A percentile compares a stretch with the other conserved stretches of the same genome.
phyloP scores from a whole-genome alignment of 768 basidiomycete genomes.

The Pleurotus pulmonarius region DNA sequence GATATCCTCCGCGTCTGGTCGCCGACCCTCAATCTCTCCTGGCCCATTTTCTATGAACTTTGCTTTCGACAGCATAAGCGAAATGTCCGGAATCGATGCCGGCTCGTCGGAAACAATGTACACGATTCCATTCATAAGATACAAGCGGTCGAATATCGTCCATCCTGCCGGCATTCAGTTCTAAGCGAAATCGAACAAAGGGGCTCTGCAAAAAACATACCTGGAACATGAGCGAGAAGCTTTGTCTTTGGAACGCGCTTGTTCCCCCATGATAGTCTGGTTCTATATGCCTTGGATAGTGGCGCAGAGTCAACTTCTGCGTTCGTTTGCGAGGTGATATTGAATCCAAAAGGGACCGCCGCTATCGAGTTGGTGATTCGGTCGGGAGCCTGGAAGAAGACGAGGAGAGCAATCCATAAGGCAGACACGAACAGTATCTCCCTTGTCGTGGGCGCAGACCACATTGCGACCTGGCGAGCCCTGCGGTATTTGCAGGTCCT shows the following conservation, averaged over 20 bases:
- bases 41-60: constrained; percentile 53
- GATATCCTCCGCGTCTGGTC: constrained; percentile 80
- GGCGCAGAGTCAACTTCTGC: background rate
- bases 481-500: too few relatives aligned
- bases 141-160: constrained; percentile 86
- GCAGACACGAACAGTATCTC: constrained; percentile 39
- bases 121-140: constrained; percentile 75
- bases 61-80: constrained; percentile 70
- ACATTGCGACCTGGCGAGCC: constrained; percentile 3
- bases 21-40: constrained; percentile 49
- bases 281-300: constrained; percentile 11
- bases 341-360: constrained; percentile 34
- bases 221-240: constrained; percentile 73
- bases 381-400: constrained; percentile 8
- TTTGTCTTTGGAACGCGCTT: constrained; percentile 52
- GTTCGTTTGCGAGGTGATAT: constrained; percentile 2
- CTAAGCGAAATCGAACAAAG: background rate
- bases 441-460: constrained; percentile 33
- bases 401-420: constrained; percentile 24
- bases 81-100: constrained; percentile 57
- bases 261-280: constrained; percentile 35
- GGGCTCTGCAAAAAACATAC: constrained; percentile 30
- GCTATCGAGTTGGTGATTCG: constrained; percentile 19
- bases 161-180: constrained; percentile 52
- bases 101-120: constrained; percentile 80